Conservation (phyloP, 495 filamentous ascomycete genomes). For the Hamigera avellanea region DNA sequence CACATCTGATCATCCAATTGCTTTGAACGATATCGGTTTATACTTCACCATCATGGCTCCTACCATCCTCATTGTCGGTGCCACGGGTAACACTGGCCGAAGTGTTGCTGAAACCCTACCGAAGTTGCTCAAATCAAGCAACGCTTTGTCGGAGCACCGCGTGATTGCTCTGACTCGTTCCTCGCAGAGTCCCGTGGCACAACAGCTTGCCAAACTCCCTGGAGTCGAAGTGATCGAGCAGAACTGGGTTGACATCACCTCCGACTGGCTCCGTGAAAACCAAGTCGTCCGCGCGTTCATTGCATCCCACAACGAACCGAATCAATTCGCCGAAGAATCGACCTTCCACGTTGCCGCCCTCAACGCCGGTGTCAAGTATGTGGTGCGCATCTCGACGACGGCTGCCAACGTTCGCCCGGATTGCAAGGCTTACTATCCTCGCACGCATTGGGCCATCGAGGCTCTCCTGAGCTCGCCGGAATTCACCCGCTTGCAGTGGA, state of each 20-base stretch:
- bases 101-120: constrained; percentile 21
- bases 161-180: constrained; percentile 32
- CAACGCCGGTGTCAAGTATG: constrained; percentile 31
- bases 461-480: constrained; percentile 24
- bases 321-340: constrained; percentile 33
- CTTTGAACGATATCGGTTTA: no score
- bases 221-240: constrained; percentile 29
- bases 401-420: constrained; percentile 31
- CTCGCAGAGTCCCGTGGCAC: constrained; percentile 14
- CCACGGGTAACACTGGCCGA: constrained; percentile 30
- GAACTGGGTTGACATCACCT: constrained; percentile 30
- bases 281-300: constrained; percentile 29
- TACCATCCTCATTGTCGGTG: constrained; percentile 20
- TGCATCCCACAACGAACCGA: constrained; percentile 26
- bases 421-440: constrained; percentile 26
- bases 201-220: constrained; percentile 22
- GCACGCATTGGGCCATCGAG: constrained; percentile 36
- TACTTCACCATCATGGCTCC: constrained; percentile 11
- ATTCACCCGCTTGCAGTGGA: constrained; percentile 30
- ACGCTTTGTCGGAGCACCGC: constrained; percentile 14
- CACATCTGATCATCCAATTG: no score
- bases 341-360: constrained; percentile 25
- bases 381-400: constrained; percentile 36
- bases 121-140: constrained; percentile 17
- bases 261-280: constrained; percentile 31